Evolutionary conservation across 352 stramenopile species (phyloP).

Genomic region (Phytophthora ramorum): DNA sequence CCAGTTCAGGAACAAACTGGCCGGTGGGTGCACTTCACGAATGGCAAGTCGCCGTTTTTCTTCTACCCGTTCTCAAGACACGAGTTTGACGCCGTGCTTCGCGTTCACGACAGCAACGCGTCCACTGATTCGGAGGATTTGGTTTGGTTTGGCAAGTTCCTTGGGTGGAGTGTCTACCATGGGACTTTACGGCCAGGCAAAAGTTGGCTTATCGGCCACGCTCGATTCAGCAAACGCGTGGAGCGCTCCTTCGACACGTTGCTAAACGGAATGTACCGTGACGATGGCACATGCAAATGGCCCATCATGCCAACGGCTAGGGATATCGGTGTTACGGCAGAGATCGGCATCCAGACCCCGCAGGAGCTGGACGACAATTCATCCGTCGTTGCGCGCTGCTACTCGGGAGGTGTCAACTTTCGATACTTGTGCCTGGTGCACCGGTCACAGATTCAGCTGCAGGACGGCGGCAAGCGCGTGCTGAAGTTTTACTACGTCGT

Average conservation of each 20-base stretch:
- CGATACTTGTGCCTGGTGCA: background rate
- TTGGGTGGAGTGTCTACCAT: background rate
- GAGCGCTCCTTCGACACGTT: no score
- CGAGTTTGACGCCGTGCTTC: background rate
- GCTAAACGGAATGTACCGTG: no score
- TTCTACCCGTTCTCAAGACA: background rate
- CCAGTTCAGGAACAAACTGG: background rate
- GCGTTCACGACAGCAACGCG: background rate
- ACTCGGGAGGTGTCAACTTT: background rate
- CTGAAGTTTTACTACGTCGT: slow-evolving; percentile 1
- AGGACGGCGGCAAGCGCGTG: background rate
- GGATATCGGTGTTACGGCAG: background rate
- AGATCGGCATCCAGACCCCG: no score
- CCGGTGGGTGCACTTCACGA: background rate
- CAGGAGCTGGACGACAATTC: background rate
- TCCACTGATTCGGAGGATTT: background rate
- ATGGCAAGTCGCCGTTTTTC: background rate
- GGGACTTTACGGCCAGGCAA: no score
- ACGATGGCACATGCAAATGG: no score
- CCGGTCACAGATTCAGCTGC: background rate
- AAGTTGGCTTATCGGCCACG: no score
- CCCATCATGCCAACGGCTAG: no score
- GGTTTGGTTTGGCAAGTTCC: background rate
- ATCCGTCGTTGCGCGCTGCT: background rate
- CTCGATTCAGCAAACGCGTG: no score